Percentiles rank a stretch among this genome's conserved stretches.
Evolutionary conservation across 2,329 filamentous ascomycete species (phyloP).

Genomic region (Alternaria ethzedia): DNA sequence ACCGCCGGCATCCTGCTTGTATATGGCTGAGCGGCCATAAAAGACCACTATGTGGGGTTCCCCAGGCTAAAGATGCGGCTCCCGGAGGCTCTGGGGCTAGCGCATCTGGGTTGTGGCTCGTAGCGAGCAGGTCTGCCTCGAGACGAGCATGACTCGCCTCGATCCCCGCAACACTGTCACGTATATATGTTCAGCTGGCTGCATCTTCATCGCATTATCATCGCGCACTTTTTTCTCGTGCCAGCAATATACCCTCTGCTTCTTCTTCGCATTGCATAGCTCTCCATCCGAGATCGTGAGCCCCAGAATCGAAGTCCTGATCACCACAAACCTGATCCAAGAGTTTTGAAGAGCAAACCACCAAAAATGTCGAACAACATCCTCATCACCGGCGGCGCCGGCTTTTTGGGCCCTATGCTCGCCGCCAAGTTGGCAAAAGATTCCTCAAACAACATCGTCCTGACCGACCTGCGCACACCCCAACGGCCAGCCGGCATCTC

Average conservation of each 20-base stretch:
- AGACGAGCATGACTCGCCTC: slow-evolving; percentile 1
- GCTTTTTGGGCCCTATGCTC: slow-evolving; percentile 8
- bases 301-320: not conserved
- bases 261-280: not conserved
- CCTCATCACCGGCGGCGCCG: slow-evolving; percentile 5
- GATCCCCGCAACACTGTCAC: not conserved
- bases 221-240: not conserved
- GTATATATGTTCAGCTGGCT: not conserved
- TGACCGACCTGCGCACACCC: slow-evolving; percentile 5
- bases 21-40: not conserved
- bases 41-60: not conserved
- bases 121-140: not conserved
- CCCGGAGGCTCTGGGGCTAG: not conserved
- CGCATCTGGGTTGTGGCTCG: not conserved
- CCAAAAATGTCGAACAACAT: not conserved
- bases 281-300: not conserved
- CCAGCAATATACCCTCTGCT: not conserved
- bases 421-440: slow-evolving; percentile 4
- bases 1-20: not conserved
- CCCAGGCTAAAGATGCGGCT: not conserved
- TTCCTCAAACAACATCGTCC: not conserved
- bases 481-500: not conserved
- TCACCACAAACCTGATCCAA: not conserved
- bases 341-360: not conserved
- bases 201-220: not conserved